A percentile compares a stretch with the other conserved stretches of the same genome.
Evolutionary conservation across 129 eudicot species (phyloP).

Genomic region (Flaveria brownii): DNA sequence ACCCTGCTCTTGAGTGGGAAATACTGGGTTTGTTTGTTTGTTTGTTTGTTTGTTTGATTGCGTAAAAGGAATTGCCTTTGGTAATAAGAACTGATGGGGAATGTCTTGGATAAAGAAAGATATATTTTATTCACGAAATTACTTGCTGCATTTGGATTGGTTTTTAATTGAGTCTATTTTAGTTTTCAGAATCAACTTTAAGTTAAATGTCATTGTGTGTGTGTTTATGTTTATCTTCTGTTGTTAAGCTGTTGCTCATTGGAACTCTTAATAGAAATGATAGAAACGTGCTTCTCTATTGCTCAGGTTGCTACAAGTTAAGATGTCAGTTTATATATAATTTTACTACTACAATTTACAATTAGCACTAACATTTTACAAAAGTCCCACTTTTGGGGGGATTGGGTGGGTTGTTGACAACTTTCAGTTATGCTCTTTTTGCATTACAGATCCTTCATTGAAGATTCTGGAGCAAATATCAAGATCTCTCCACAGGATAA

Average conservation of each 20-base stretch:
- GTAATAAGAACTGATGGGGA: background rate
- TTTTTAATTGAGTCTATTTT: background rate
- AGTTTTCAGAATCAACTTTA: slow-evolving; percentile 6
- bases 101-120: background rate
- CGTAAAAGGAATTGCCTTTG: background rate
- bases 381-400: background rate
- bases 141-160: background rate
- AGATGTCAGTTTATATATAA: slow-evolving; percentile 10
- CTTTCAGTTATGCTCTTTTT: slow-evolving; percentile 2
- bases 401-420: background rate
- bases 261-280: slow-evolving; percentile 2
- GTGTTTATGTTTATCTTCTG: background rate
- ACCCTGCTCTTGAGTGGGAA: too few relatives aligned
- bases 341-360: background rate
- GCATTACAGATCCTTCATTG: slow-evolving; percentile 75
- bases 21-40: too few relatives aligned
- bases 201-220: background rate
- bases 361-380: background rate
- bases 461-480: slow-evolving; percentile 82
- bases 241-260: slow-evolving; percentile 1
- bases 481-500: slow-evolving; percentile 89
- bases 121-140: too few relatives aligned
- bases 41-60: background rate
- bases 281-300: slow-evolving; percentile 5
- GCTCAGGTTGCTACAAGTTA: slow-evolving; percentile 1